These are phyloP conservation scores for Raffaelea albimanens DNA, from an alignment of 2,329 filamentous ascomycete species.

Conservation along the genomic window DNA sequence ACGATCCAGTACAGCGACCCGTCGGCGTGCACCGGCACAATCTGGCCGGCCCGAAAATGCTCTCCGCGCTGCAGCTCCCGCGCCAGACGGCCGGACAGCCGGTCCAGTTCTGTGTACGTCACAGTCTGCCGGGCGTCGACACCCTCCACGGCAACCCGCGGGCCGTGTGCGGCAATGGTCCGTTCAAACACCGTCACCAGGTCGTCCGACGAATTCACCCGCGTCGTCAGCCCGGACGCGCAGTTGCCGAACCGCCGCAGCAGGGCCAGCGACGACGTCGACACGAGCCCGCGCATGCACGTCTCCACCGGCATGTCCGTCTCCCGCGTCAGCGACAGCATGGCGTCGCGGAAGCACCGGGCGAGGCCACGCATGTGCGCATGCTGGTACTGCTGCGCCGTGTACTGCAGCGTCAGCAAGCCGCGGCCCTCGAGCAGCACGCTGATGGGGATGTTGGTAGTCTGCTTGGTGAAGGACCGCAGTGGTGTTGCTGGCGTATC, in stretches of 20 bases:
- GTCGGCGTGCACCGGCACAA: constrained; percentile 24
- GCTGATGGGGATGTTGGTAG: background rate
- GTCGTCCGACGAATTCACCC: background rate
- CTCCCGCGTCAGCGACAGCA: background rate
- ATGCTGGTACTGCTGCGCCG: background rate
- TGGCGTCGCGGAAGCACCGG: background rate
- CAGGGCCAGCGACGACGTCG: background rate
- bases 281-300: background rate
- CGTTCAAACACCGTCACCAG: background rate
- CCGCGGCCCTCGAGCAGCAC: background rate
- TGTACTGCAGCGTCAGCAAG: background rate
- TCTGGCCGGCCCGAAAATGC: constrained; percentile 10
- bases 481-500: no score
- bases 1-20: constrained; percentile 24
- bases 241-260: background rate
- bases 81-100: background rate
- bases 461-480: background rate
- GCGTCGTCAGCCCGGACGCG: background rate
- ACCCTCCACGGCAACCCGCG: background rate
- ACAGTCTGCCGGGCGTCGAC: background rate
- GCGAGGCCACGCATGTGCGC: background rate
- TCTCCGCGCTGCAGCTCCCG: background rate
- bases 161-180: background rate
- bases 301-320: background rate
- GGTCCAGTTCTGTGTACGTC: background rate